Evolutionary conservation across 306 rosid species (phyloP), one percentile per base, ranked within the genome.

Genomic region (Castanea sativa): DNA sequence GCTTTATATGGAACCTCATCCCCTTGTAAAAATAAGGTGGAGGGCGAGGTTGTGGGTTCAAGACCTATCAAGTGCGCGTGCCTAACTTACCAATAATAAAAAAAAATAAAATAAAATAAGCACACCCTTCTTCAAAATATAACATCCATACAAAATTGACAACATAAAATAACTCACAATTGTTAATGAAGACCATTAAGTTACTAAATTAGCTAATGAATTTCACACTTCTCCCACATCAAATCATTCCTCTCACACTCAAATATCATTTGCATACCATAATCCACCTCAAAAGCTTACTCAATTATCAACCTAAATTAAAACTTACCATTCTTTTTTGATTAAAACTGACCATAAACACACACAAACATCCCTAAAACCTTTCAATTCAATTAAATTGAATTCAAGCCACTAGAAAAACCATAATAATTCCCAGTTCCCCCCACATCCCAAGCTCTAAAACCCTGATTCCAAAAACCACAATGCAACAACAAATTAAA

Each of bases 361-460:
- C 45, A 41, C 45, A 12, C 53, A 49, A 49, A 49, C 53, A 49
- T 49, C 16, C 72, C n/a, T 33, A 35, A 67, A 67, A n/a, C 25
- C 51, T 45, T 35, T 23, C 38, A 19, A 35, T 67, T 7, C 6
- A 67, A 67, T 56, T 53, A 49, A 3, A 73, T 49, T 53, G 63
- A 3, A 73, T 35, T 73, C 25, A 81, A 82, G 80, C 51, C 80
- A 81, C 77, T 79, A 73, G 74, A 76, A 71, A 70, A 29, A 73
- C 41, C 74, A 23, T 8, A 78, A 69, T 14, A 27, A 69, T 21
- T n/a, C 25, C 21, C 43, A 60, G 27, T 45, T 14, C 53, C 53
- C 53, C 21, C 20, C 57, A 20, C 29, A 69, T 32, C 41, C 4
- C 41, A 14, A 23, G 38, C 29, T 25, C 71, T 14, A 53, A 73